Conservation (phyloP, 345 rosid species). For the Capsella bursapastoris region DNA sequence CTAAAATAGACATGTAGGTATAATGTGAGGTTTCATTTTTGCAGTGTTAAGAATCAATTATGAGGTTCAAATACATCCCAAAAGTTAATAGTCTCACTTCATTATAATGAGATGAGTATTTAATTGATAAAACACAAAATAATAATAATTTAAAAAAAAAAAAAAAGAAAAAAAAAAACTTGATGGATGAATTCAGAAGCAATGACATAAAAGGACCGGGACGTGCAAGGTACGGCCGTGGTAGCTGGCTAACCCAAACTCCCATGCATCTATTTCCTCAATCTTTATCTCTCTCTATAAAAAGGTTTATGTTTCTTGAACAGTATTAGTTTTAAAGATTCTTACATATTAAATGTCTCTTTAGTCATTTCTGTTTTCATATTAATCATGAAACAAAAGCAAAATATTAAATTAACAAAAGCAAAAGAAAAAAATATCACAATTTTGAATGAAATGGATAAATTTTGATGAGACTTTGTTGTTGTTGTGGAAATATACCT, state of each 20-base stretch:
- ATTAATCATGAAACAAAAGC: neutral
- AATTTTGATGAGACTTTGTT: neutral
- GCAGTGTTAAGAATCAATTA: neutral
- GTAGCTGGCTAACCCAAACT: constrained; percentile 32
- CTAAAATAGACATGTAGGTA: neutral
- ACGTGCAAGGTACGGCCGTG: constrained; percentile 31
- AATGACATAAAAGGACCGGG: constrained; percentile 25
- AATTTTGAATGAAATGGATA: neutral
- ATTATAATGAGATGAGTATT: neutral
- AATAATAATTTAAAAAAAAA: no score
- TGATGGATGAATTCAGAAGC: constrained; percentile 14
- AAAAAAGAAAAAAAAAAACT: neutral
- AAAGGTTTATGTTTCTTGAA: neutral
- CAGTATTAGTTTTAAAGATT: neutral
- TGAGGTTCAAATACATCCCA: neutral
- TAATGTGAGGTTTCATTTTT: neutral
- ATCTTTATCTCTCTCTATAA: neutral
- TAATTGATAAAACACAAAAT: neutral
- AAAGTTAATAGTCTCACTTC: neutral
- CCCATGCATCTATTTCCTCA: constrained; percentile 21
- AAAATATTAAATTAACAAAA: neutral
- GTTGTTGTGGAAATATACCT: neutral
- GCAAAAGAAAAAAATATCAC: neutral
- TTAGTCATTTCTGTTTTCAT: neutral
- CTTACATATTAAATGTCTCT: neutral